Evolutionary conservation across 2,329 filamentous ascomycete species (phyloP).

Genomic region (Sordariomycetes sp.): DNA sequence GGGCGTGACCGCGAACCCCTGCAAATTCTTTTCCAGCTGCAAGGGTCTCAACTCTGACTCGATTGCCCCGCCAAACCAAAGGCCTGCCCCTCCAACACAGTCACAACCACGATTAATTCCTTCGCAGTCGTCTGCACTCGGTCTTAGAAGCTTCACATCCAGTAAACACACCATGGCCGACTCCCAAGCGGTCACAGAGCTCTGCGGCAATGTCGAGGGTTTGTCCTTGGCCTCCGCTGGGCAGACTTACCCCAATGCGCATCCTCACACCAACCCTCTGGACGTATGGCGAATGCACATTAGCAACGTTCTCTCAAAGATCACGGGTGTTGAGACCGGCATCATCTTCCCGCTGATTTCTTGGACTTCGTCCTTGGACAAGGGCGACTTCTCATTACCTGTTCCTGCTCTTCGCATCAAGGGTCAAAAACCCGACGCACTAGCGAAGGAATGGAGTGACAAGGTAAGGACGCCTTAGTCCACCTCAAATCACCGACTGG

Average conservation of each 20-base stretch:
- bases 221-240: slow-evolving; percentile 8
- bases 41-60: slow-evolving; percentile 2
- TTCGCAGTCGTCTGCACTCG: no score
- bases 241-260: slow-evolving; percentile 39
- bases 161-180: slow-evolving; percentile 2
- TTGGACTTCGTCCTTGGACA: slow-evolving; percentile 72
- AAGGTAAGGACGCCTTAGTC: no score
- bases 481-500: no score
- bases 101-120: slow-evolving; percentile 1
- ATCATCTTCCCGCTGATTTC: slow-evolving; percentile 68
- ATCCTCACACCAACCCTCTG: slow-evolving; percentile 64
- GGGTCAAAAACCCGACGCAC: slow-evolving; percentile 54
- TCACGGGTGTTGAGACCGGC: slow-evolving; percentile 60
- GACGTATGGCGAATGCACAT: slow-evolving; percentile 76
- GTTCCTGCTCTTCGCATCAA: slow-evolving; percentile 74
- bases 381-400: slow-evolving; percentile 73
- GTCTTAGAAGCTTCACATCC: no score
- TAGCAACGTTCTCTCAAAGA: slow-evolving; percentile 54
- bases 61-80: slow-evolving; percentile 4
- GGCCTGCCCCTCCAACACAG: slow-evolving; percentile 5
- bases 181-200: slow-evolving; percentile 6
- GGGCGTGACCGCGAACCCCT: slow-evolving; percentile 1
- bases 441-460: slow-evolving; percentile 51
- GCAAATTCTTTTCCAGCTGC: slow-evolving; percentile 2
- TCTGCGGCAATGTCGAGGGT: slow-evolving; percentile 8